Evolutionary conservation across 2,329 filamentous ascomycete genomes (phyloP).

Genomic region (Thielaviopsis ethacetica): DNA sequence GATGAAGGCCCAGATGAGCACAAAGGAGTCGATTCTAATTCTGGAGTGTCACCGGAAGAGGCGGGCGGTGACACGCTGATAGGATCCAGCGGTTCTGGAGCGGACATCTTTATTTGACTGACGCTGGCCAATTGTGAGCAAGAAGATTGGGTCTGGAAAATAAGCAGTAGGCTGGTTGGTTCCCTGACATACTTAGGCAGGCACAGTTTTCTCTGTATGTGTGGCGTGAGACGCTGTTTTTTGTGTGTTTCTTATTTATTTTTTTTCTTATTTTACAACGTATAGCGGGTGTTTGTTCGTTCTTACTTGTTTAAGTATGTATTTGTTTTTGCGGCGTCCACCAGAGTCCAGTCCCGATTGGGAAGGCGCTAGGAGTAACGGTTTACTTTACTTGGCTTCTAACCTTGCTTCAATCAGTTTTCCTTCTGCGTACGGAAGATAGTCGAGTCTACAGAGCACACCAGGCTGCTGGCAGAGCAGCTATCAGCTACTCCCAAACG

Average conservation of each 20-base stretch:
- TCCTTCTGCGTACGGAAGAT: no score
- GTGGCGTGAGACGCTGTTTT: neutral
- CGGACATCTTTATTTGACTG: neutral
- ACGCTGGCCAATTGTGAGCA: neutral
- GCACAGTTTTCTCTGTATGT: neutral
- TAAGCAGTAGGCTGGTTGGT: neutral
- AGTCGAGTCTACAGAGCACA: no score
- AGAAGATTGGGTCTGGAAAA: neutral
- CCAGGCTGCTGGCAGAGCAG: no score
- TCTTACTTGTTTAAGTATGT: neutral
- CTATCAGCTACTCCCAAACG: no score
- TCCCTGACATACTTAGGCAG: no score
- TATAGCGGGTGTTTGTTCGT: neutral
- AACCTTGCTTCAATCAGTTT: no score
- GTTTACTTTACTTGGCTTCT: no score
- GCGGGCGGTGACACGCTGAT: neutral
- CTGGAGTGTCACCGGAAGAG: neutral
- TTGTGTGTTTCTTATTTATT: neutral
- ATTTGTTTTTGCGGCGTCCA: neutral
- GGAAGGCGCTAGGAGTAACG: neutral
- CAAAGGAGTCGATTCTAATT: neutral
- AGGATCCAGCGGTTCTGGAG: neutral
- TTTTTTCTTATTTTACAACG: no score
- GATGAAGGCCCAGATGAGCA: neutral
- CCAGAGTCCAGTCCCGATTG: neutral